A percentile compares a stretch with the other conserved stretches of the same genome.
These are phyloP conservation scores for Venturia nashicola DNA, from an alignment of 2,329 filamentous ascomycete species.

Conservation along the genomic window DNA sequence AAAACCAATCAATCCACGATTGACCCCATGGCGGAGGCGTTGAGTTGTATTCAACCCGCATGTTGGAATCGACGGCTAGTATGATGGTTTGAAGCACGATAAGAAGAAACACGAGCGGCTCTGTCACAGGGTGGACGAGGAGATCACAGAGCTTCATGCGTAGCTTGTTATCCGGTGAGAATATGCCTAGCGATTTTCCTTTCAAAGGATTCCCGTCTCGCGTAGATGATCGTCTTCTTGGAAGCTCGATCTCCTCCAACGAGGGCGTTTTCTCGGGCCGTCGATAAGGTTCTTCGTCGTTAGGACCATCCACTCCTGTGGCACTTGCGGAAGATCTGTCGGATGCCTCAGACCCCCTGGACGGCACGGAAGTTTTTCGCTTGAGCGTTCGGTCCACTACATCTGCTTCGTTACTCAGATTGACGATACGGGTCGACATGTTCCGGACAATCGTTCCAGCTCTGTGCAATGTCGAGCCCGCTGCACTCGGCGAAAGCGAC, in stretches of 20 bases:
- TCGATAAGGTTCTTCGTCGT: background rate
- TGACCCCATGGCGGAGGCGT: constrained; percentile 55
- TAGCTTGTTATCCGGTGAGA: constrained; percentile 64
- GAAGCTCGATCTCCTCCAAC: constrained; percentile 21
- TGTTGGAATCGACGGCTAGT: constrained; percentile 71
- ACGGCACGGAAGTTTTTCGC: constrained; percentile 39
- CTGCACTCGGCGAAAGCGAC: constrained; percentile 32
- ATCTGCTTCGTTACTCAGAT: constrained; percentile 87
- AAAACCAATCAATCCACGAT: constrained; percentile 60
- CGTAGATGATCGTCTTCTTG: constrained; percentile 7
- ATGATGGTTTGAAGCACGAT: constrained; percentile 82
- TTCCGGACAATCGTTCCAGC: constrained; percentile 43
- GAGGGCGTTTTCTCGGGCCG: constrained; percentile 26
- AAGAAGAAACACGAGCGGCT: constrained; percentile 73
- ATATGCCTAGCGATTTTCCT: constrained; percentile 76
- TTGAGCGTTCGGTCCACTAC: constrained; percentile 60
- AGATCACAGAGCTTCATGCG: constrained; percentile 68
- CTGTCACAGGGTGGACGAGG: constrained; percentile 73
- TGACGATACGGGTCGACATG: constrained; percentile 96
- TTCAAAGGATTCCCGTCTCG: constrained; percentile 58
- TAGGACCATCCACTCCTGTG: background rate
- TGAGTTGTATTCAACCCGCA: constrained; percentile 50
- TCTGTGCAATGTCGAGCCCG: constrained; percentile 34
- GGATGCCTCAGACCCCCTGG: background rate
- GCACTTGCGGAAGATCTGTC: background rate